Evolutionary conservation across 2,329 filamentous ascomycete genomes (phyloP).

Genomic region (Huntiella decipiens): DNA sequence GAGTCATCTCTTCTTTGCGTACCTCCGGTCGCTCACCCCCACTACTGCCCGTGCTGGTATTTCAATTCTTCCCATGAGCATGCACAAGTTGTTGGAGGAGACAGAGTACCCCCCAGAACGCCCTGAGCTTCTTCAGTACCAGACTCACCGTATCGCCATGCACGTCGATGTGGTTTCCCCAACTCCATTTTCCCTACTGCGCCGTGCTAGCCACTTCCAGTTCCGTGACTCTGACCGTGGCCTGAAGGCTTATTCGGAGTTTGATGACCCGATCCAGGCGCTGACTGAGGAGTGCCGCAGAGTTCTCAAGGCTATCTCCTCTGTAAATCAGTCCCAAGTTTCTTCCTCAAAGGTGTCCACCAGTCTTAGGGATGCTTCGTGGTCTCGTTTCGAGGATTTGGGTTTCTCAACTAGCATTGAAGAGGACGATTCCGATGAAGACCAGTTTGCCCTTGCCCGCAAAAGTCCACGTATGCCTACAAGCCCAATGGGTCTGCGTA

Average conservation of each 20-base stretch:
- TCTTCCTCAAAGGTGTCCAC: slow-evolving; percentile 53
- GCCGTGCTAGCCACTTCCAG: slow-evolving; percentile 84
- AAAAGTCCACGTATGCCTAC: slow-evolving; percentile 13
- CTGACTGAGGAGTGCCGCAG: slow-evolving; percentile 86
- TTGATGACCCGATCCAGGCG: slow-evolving; percentile 71
- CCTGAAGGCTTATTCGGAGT: slow-evolving; percentile 71
- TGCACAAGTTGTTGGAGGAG: slow-evolving; percentile 77
- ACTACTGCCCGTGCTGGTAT: slow-evolving; percentile 61
- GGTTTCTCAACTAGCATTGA: slow-evolving; percentile 66
- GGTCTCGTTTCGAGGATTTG: slow-evolving; percentile 92
- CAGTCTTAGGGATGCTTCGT: slow-evolving; percentile 65
- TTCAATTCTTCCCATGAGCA: slow-evolving; percentile 67
- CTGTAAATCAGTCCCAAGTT: slow-evolving; percentile 67
- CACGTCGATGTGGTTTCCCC: slow-evolving; percentile 90
- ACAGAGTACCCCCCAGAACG: slow-evolving; percentile 83
- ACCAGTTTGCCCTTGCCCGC: slow-evolving; percentile 27
- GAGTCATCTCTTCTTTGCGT: slow-evolving; percentile 95
- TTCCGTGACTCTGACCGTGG: slow-evolving; percentile 76
- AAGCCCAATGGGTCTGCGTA: slow-evolving; percentile 30
- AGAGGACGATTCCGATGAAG: slow-evolving; percentile 44
- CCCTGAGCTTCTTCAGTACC: slow-evolving; percentile 56
- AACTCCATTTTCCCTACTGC: slow-evolving; percentile 76
- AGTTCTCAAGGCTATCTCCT: slow-evolving; percentile 74
- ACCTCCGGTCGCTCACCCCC: slow-evolving; percentile 77
- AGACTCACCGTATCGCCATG: slow-evolving; percentile 84